These are phyloP conservation scores for Lippia alba DNA, from an alignment of 305 asterid species.

Conservation along the genomic window DNA sequence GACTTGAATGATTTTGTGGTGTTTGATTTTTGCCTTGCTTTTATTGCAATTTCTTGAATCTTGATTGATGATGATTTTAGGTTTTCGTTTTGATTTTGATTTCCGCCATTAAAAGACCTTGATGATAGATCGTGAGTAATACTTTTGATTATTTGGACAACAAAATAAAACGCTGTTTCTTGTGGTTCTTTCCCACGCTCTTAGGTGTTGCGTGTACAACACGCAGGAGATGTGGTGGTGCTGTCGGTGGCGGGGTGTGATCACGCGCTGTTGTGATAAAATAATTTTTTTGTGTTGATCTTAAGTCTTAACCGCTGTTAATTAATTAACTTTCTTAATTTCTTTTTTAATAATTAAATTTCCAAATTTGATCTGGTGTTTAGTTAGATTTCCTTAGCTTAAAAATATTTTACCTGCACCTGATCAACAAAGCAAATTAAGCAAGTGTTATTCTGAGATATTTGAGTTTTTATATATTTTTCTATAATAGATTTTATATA, in stretches of 20 bases:
- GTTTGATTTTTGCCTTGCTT: neutral
- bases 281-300: neutral
- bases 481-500: too few relatives aligned
- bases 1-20: conserved; percentile 36
- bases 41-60: neutral
- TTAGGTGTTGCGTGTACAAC: neutral
- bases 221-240: neutral
- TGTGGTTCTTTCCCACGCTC: conserved; percentile 17
- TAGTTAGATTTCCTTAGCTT: too few relatives aligned
- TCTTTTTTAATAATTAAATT: too few relatives aligned
- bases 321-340: too few relatives aligned
- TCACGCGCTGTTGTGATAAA: conserved; percentile 28
- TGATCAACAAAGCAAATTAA: too few relatives aligned
- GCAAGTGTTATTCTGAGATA: too few relatives aligned
- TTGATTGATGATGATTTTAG: conserved; percentile 22
- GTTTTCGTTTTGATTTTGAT: conserved; percentile 22
- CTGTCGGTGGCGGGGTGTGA: neutral
- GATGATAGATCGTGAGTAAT: conserved; percentile 21
- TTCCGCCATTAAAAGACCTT: too few relatives aligned
- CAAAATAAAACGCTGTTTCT: too few relatives aligned
- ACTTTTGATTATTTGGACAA: neutral
- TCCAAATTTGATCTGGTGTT: too few relatives aligned
- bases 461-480: too few relatives aligned
- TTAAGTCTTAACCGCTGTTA: neutral
- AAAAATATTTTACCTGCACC: too few relatives aligned